These are phyloP conservation scores for Parascedosporium putredinis DNA, from an alignment of 2,329 filamentous ascomycete species.

Conservation along the genomic window DNA sequence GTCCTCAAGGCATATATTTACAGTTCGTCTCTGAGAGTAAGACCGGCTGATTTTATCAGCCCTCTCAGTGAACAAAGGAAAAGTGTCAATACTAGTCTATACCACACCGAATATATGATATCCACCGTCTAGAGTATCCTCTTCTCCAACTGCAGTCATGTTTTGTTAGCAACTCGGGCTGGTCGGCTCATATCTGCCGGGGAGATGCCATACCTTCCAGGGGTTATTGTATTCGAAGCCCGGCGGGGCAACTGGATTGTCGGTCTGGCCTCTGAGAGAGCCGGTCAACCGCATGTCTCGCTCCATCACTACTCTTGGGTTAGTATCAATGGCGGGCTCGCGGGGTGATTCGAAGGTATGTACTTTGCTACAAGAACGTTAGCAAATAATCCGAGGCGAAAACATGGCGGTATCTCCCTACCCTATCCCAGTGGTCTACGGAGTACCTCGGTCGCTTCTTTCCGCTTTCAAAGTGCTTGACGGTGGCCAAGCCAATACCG, in stretches of 20 bases:
- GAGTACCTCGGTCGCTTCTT: slow-evolving; percentile 50
- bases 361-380: slow-evolving; percentile 42
- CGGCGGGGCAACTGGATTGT: slow-evolving; percentile 41
- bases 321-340: slow-evolving; percentile 10
- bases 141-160: slow-evolving; percentile 42
- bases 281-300: slow-evolving; percentile 53
- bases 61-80: no score
- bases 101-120: background rate
- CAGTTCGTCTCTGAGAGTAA: no score
- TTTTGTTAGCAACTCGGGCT: no score
- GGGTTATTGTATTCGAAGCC: slow-evolving; percentile 55
- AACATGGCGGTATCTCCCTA: slow-evolving; percentile 25
- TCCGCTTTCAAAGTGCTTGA: slow-evolving; percentile 49
- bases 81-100: background rate
- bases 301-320: slow-evolving; percentile 47
- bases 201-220: slow-evolving; percentile 42
- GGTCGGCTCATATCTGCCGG: background rate
- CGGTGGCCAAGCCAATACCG: slow-evolving; percentile 45
- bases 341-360: background rate
- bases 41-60: no score
- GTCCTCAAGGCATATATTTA: background rate
- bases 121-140: slow-evolving; percentile 31
- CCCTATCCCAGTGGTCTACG: slow-evolving; percentile 53
- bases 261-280: slow-evolving; percentile 45
- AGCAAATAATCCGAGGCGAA: slow-evolving; percentile 14